Evolutionary conservation across 2,329 filamentous ascomycete species (phyloP).

Genomic region (Fusarium sp.): DNA sequence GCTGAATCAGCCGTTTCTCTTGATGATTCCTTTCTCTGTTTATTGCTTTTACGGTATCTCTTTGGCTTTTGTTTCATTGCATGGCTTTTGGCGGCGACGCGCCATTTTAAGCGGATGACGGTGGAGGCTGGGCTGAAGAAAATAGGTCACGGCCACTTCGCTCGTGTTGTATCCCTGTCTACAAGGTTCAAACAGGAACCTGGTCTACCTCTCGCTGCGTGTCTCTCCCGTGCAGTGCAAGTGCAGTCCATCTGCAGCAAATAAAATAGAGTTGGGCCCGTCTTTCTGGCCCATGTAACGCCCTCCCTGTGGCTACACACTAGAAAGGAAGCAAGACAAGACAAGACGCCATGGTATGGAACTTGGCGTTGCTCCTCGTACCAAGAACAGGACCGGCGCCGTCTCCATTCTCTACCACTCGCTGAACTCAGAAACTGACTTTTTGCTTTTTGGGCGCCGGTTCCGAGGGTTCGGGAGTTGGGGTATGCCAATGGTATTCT

Average conservation of each 20-base stretch:
- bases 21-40: background rate
- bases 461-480: conserved; percentile 38
- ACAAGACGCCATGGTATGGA: conserved; percentile 13
- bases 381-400: background rate
- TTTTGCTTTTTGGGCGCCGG: conserved; percentile 20
- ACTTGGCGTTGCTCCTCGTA: conserved; percentile 12
- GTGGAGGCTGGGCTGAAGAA: conserved; percentile 15
- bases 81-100: conserved; percentile 43
- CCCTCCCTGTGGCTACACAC: background rate
- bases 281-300: conserved; percentile 8
- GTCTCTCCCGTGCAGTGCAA: background rate
- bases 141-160: background rate
- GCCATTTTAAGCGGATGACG: conserved; percentile 33
- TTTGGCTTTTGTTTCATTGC: background rate
- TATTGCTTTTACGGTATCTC: conserved; percentile 7
- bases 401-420: background rate
- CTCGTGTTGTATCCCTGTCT: conserved; percentile 33
- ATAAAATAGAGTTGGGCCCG: conserved; percentile 44
- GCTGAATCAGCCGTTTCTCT: background rate
- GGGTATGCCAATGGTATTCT: conserved; percentile 1
- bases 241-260: conserved; percentile 4
- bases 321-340: background rate
- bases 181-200: conserved; percentile 18
- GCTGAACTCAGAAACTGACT: background rate
- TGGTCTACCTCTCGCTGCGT: conserved; percentile 13